Base-by-base conservation (phyloP, 495 filamentous ascomycete species). In the Aspergillus hancockii region DNA sequence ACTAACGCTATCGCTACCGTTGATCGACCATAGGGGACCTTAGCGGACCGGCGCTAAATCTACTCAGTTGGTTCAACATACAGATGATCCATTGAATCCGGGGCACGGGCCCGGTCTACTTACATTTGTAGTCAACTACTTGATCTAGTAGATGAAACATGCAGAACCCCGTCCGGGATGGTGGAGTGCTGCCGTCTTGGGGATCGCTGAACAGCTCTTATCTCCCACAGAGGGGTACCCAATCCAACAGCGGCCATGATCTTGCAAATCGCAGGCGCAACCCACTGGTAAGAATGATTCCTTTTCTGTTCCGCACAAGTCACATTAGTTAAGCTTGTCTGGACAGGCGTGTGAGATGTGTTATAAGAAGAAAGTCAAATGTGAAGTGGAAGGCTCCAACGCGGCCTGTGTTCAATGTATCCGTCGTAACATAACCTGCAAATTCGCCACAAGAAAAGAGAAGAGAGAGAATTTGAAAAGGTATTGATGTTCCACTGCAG, bases 291-390 rank as follows among this genome's bases (percentile, higher is more conserved):
- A 67, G 65, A 54, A 55, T 38, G n/a, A 19, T 32, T 54, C 41
- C 21, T 55, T 50, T 45, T 19, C 41, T 36, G 25, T 22, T 43
- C 22, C 41, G 28, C 31, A 43, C 18, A 13, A 38, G 28, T 45
- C 34, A 28, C 16, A 36, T 55, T 59, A 62, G 60, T 68, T 63
- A 65, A 53, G 9, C 12, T 58, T 53, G 60, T 62, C 50, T 41
- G 30, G 54, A 49, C 67, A 93, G 90, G 92, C 92, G 52, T 98
- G 93, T 79, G 92, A 96, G 68, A 93, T 92, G 90, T 98, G 94
- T 68, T 85, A 90, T 65, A 94, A 91, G 77, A 97, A 92, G 81
- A 97, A 97, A 83, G 95, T 94, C 67, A 96, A 94, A 75, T 98
- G 94, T 73, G 92, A 97, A 70, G 86, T 92, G 52, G 93, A 95